phyloP scores from a whole-genome alignment of 2,329 filamentous ascomycete species.

The Ophiostoma tasmaniense region DNA sequence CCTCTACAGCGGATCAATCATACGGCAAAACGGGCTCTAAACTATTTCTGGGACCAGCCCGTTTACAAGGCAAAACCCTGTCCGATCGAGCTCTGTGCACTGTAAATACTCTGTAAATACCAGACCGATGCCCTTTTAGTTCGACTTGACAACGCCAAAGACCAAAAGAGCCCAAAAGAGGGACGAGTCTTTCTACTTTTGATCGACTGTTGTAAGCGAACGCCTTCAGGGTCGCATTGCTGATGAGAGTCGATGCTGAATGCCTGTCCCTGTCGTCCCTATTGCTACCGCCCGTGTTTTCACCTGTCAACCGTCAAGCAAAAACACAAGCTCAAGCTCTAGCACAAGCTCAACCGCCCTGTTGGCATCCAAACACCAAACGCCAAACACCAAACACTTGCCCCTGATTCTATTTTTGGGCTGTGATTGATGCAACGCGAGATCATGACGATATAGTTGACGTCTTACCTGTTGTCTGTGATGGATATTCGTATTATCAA shows the following conservation, averaged over 20 bases:
- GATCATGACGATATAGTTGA: background rate
- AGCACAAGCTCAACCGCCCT: background rate
- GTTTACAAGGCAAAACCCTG: conserved; percentile 1
- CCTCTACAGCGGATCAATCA: background rate
- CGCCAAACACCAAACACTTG: background rate
- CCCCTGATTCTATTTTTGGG: conserved; percentile 3
- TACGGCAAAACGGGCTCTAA: background rate
- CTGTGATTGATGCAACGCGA: background rate
- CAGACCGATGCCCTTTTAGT: background rate
- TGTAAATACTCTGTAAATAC: background rate
- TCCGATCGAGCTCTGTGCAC: background rate
- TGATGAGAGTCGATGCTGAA: background rate
- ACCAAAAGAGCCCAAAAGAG: background rate
- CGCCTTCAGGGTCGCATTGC: background rate
- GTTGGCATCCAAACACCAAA: background rate
- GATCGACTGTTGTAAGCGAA: background rate
- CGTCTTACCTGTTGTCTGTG: background rate
- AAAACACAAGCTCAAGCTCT: background rate
- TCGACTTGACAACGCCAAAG: background rate
- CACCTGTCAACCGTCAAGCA: background rate
- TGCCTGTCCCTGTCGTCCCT: background rate
- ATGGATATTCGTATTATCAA: no score
- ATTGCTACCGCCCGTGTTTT: background rate
- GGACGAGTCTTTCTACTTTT: background rate
- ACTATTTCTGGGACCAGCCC: background rate